Conservation (phyloP, 306 rosid genomes). For the Acacia acuminata region DNA sequence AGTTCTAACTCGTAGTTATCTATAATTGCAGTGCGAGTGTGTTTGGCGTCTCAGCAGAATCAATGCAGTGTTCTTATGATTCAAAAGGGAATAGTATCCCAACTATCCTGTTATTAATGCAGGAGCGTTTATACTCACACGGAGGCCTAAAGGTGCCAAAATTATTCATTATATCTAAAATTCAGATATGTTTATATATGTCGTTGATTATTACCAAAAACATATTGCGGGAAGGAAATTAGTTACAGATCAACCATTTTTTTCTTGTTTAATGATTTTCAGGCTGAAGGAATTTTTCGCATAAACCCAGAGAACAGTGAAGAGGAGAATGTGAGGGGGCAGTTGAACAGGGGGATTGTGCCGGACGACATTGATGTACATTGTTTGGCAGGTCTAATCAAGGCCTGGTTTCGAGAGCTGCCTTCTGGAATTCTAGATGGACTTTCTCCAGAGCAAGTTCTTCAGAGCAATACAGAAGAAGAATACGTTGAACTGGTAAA, state of each 20-base stretch:
- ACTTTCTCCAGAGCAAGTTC: conserved; percentile 94
- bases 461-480: conserved; percentile 81
- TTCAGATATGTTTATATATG: too few species aligned
- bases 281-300: conserved; percentile 97
- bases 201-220: background rate
- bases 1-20: conserved; percentile 4
- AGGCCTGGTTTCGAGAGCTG: conserved; percentile 97
- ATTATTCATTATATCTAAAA: background rate
- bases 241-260: background rate
- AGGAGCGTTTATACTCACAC: conserved; percentile 83
- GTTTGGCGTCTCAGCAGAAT: conserved; percentile 95
- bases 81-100: conserved; percentile 91
- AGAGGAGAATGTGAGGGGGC: conserved; percentile 86
- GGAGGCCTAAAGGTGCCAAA: conserved; percentile 77
- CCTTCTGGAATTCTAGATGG: conserved; percentile 92
- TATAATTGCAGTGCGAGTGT: conserved; percentile 70
- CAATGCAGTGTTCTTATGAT: conserved; percentile 92
- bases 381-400: conserved; percentile 86
- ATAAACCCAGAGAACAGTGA: conserved; percentile 92
- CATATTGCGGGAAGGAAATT: background rate
- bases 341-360: conserved; percentile 81
- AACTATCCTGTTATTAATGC: conserved; percentile 87
- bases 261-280: conserved; percentile 17
- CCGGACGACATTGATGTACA: conserved; percentile 89
- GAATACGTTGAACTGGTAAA: conserved; percentile 76